A percentile compares a stretch with the other conserved stretches of the same genome.
phyloP scores from a whole-genome alignment of 441 rosid genomes.

The Hura crepitans region DNA sequence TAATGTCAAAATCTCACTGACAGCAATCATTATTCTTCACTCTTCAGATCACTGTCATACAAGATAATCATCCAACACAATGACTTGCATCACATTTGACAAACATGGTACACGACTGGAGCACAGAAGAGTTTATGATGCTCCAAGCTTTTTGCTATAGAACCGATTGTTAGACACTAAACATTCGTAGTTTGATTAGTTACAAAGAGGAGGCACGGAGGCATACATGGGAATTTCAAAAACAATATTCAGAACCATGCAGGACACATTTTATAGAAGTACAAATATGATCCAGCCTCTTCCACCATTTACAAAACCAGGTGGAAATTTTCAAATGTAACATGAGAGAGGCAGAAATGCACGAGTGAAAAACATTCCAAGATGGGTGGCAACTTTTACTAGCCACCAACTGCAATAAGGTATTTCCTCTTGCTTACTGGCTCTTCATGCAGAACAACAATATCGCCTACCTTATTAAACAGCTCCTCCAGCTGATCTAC shows the following conservation, averaged over 20 bases:
- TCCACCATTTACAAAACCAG: conserved; percentile 23
- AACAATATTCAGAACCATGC: conserved; percentile 34
- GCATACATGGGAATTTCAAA: conserved; percentile 35
- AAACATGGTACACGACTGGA: not conserved
- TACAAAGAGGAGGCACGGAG: conserved; percentile 20
- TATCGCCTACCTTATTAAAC: conserved; percentile 57
- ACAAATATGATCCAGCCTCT: conserved; percentile 27
- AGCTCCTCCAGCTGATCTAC: conserved; percentile 73
- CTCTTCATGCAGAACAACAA: conserved; percentile 68
- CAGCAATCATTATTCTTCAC: no score
- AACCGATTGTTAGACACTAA: not conserved
- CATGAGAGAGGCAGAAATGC: conserved; percentile 17
- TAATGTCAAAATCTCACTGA: not conserved
- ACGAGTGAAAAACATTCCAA: no score
- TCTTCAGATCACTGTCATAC: not conserved
- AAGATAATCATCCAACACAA: no score
- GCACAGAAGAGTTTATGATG: not conserved
- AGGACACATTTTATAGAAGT: conserved; percentile 26
- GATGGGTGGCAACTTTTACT: no score
- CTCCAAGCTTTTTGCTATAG: not conserved
- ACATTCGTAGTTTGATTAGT: conserved; percentile 28
- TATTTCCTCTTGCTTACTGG: conserved; percentile 58
- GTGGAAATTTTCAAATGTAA: not conserved
- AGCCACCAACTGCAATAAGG: conserved; percentile 47
- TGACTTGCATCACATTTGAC: no score